Conservation (phyloP, 2,329 filamentous ascomycete genomes). For the Calonectria henricotiae region DNA sequence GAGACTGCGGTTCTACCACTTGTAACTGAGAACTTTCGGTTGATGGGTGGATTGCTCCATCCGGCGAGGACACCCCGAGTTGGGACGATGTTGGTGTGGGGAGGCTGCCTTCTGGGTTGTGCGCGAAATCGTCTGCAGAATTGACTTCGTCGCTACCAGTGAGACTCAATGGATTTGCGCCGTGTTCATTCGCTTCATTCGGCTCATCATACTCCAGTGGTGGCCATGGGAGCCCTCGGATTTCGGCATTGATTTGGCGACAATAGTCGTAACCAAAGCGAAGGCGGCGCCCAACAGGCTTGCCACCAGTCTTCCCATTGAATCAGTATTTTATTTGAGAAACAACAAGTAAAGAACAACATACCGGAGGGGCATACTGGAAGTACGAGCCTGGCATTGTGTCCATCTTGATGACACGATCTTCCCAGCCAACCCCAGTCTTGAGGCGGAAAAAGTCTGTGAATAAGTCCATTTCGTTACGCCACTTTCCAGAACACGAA, state of each 20-base stretch:
- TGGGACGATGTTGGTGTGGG: not conserved
- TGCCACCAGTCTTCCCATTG: conserved; percentile 57
- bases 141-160: conserved; percentile 15
- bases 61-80: not conserved
- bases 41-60: conserved; percentile 12
- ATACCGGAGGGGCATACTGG: conserved; percentile 66
- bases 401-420: conserved; percentile 62
- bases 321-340: not conserved
- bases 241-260: conserved; percentile 55
- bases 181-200: not conserved
- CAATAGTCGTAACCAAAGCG: conserved; percentile 56
- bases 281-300: conserved; percentile 58
- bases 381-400: conserved; percentile 58
- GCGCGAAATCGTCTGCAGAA: not conserved
- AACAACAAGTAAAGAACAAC: conserved; percentile 40
- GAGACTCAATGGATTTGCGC: conserved; percentile 11
- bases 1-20: not conserved
- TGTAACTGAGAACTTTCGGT: not conserved
- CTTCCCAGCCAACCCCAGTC: conserved; percentile 74
- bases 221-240: conserved; percentile 53
- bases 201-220: conserved; percentile 37
- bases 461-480: conserved; percentile 68
- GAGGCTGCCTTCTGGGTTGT: not conserved
- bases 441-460: conserved; percentile 71
- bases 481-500: conserved; percentile 59